Evolutionary conservation across 805 yeast species (phyloP).

Genomic region (Kodamaea fukazawae): DNA sequence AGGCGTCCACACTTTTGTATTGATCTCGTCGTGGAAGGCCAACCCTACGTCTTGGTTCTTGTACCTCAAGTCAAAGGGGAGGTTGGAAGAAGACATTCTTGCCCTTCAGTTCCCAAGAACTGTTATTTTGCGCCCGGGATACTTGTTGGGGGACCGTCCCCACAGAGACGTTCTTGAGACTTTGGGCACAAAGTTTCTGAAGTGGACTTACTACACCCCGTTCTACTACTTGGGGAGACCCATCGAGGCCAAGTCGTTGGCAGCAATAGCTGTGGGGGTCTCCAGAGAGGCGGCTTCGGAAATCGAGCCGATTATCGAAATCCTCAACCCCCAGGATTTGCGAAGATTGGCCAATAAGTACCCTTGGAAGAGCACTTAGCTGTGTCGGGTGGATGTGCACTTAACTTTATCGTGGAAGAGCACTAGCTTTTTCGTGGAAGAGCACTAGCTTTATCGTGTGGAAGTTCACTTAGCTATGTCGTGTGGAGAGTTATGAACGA

Average conservation of each 20-base stretch:
- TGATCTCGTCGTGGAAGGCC: slow-evolving; percentile 71
- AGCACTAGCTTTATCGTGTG: too few species aligned
- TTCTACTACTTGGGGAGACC: slow-evolving; percentile 30
- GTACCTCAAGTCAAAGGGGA: slow-evolving; percentile 70
- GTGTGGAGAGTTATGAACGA: too few species aligned
- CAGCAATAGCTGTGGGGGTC: slow-evolving; percentile 48
- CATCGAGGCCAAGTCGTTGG: slow-evolving; percentile 63
- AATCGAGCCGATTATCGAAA: slow-evolving; percentile 18
- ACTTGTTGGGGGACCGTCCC: slow-evolving; percentile 63
- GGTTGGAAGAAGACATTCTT: slow-evolving; percentile 64
- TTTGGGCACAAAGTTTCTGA: slow-evolving; percentile 30
- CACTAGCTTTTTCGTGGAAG: too few species aligned
- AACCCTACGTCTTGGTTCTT: slow-evolving; percentile 52
- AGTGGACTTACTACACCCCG: slow-evolving; percentile 14
- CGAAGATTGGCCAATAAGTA: too few species aligned
- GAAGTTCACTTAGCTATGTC: too few species aligned
- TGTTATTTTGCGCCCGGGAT: slow-evolving; percentile 77
- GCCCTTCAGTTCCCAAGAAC: slow-evolving; percentile 66
- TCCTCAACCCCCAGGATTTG: too few species aligned
- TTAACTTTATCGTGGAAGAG: too few species aligned
- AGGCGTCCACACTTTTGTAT: slow-evolving; percentile 65
- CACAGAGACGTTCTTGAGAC: slow-evolving; percentile 36
- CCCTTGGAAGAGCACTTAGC: too few species aligned
- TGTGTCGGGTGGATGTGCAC: too few species aligned
- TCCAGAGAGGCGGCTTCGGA: slow-evolving; percentile 19